Evolutionary conservation across 1,139 yeast genomes (phyloP), one percentile per base, ranked within the genome.

Genomic region (Saccharomyces hybrid): DNA sequence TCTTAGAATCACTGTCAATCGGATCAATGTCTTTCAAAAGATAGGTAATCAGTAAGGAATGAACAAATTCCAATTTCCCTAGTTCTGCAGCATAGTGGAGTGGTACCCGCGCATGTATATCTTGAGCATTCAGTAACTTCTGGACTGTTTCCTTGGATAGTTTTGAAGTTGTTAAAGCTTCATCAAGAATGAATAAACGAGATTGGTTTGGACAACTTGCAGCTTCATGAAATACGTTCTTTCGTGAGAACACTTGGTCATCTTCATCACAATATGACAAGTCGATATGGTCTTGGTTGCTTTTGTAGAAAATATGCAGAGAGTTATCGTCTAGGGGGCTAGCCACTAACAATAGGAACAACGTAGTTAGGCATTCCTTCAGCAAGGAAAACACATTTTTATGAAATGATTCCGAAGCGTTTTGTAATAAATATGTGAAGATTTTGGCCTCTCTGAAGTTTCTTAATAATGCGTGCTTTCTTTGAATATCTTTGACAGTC

Each of bases 41-140:
- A 11, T 59, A 49, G 1, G 71, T 59, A 44, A 66, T 59, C 16
- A 73, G 48, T 12, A 84, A 68, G 1, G 78, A 68, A 46, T 74
- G 73, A 31, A 85, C 74, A 32, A 85, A 70, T 58, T 83, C 88
- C 26, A 75, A 66, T 56, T 87, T 72, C 50, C 86, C 86, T 60
- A 79, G 72, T 63, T 85, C 90, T 5, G 96, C 81, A 1, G 96
- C 95, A 68, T 91, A 89, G 70, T 93, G 98, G 12, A 93, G 73
- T 44, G 98, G 91, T 2, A 86, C 84, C 62, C 95, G 78, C 3
- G 96, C 96, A 62, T 87, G 84, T 48, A 77, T 69, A 58, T 79
- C 81, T 58, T 74, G 75, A 14, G 75, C 69, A 55, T 78, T 71
- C 64, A 72, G 64, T 65, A 64, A 66, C 55, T 55, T 57, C 47